These are phyloP conservation scores for Colletotrichum caudatum DNA, from an alignment of 2,329 filamentous ascomycete genomes.

Conservation along the genomic window DNA sequence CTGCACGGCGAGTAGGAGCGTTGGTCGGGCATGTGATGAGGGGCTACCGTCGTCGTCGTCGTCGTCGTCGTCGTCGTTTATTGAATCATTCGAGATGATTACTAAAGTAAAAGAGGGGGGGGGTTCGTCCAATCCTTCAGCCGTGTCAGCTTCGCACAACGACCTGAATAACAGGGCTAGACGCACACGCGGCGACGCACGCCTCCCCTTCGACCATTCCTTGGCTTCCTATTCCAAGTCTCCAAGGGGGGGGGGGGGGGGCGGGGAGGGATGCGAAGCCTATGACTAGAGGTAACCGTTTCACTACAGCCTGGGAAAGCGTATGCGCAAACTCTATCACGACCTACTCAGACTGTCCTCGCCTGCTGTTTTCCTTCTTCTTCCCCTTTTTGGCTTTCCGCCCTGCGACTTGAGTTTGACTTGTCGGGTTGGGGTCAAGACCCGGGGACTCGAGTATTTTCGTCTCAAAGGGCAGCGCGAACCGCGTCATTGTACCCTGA, in stretches of 20 bases:
- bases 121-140: constrained; percentile 34
- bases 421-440: constrained; percentile 16
- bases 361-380: neutral
- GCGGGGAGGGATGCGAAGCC: neutral
- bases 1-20: constrained; percentile 10
- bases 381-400: constrained; percentile 11
- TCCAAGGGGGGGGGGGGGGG: neutral
- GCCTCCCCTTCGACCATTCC: neutral
- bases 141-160: constrained; percentile 13
- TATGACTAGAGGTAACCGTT: constrained; percentile 36
- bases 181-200: neutral
- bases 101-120: too few species aligned
- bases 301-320: constrained; percentile 26
- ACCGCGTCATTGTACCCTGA: constrained; percentile 29
- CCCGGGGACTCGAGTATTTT: constrained; percentile 4
- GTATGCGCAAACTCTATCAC: constrained; percentile 29
- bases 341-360: neutral
- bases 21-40: constrained; percentile 26
- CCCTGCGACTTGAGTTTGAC: constrained; percentile 1
- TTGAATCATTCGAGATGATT: neutral
- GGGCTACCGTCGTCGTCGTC: too few species aligned
- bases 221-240: neutral
- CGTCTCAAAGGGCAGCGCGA: constrained; percentile 31
- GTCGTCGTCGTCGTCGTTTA: constrained; percentile 28
- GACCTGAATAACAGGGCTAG: constrained; percentile 17